These are phyloP conservation scores for Asterophora lycoperdoides DNA, from an alignment of 768 basidiomycete species.

Conservation along the genomic window DNA sequence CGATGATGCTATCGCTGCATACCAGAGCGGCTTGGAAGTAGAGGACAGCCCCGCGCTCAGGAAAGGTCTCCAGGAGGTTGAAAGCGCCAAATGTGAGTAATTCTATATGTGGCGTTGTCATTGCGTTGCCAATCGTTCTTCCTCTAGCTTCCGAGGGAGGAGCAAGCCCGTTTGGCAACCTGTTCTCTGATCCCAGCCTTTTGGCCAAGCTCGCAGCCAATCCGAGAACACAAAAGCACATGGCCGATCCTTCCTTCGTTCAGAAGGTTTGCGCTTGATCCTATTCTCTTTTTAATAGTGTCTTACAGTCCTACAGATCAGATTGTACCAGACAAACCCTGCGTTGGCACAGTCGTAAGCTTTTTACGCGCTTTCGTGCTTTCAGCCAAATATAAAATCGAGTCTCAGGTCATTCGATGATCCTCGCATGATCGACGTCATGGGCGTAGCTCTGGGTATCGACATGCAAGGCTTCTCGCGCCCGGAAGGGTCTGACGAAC, in stretches of 20 bases:
- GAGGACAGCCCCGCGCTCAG: constrained; percentile 80
- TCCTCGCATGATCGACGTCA: constrained; percentile 89
- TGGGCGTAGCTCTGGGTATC: constrained; percentile 90
- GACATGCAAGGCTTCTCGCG: constrained; percentile 85
- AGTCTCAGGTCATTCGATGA: constrained; percentile 64
- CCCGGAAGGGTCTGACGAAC: constrained; percentile 78
- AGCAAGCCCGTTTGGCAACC: constrained; percentile 52
- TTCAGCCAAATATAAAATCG: background rate
- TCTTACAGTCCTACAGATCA: constrained; percentile 38
- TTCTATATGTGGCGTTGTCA: background rate
- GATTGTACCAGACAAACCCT: constrained; percentile 67
- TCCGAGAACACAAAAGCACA: constrained; percentile 79
- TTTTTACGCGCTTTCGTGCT: background rate
- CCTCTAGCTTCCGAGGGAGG: constrained; percentile 11
- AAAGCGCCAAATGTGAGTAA: constrained; percentile 71
- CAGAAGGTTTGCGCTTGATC: constrained; percentile 44
- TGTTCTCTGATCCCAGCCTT: constrained; percentile 84
- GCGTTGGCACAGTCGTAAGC: constrained; percentile 54
- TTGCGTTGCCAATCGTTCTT: background rate
- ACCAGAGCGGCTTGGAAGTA: constrained; percentile 74
- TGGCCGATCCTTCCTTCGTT: constrained; percentile 80
- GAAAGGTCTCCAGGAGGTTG: constrained; percentile 87
- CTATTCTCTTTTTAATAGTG: too few relatives aligned
- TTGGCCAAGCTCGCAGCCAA: constrained; percentile 81
- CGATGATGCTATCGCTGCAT: constrained; percentile 80